Percentiles rank a stretch among this genome's conserved stretches.
phyloP scores from a whole-genome alignment of 805 yeast species.

The Wickerhamomyces kurtzmanii region DNA sequence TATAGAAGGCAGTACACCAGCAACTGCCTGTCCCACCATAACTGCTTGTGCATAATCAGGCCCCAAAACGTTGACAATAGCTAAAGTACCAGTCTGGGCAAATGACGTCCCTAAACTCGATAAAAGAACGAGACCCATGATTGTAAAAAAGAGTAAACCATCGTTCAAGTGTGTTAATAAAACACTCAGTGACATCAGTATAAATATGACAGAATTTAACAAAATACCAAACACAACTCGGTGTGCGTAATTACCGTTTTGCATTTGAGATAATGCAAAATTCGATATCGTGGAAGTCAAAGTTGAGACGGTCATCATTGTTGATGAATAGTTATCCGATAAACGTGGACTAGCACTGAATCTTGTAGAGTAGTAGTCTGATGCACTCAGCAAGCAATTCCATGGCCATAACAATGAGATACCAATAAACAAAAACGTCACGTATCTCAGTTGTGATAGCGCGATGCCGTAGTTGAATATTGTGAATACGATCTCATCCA shows the following conservation, averaged over 20 bases:
- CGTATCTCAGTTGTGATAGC: conserved; percentile 23
- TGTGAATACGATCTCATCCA: too few species aligned
- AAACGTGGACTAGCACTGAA: conserved; percentile 41
- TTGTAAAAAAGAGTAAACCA: conserved; percentile 27
- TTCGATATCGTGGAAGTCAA: conserved; percentile 52
- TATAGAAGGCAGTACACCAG: conserved; percentile 86
- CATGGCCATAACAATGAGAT: conserved; percentile 91
- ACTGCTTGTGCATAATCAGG: conserved; percentile 77
- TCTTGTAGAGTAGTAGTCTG: conserved; percentile 65
- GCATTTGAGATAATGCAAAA: conserved; percentile 54
- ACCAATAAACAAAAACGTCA: conserved; percentile 61
- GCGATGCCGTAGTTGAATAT: conserved; percentile 4
- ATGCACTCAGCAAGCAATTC: conserved; percentile 85
- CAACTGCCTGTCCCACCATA: conserved; percentile 91
- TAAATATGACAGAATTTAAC: conserved; percentile 48
- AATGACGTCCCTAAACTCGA: conserved; percentile 72
- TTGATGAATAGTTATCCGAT: conserved; percentile 57
- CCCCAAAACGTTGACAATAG: conserved; percentile 71
- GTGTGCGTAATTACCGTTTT: conserved; percentile 42
- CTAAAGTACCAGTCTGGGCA: conserved; percentile 87
- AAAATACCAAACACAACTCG: conserved; percentile 55
- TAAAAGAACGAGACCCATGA: conserved; percentile 53
- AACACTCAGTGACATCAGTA: conserved; percentile 41
- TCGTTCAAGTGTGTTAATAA: conserved; percentile 15
- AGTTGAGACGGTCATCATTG: conserved; percentile 85